Conservation (phyloP, 176 grass and related monocot species). For the Aegilops tauschii region DNA sequence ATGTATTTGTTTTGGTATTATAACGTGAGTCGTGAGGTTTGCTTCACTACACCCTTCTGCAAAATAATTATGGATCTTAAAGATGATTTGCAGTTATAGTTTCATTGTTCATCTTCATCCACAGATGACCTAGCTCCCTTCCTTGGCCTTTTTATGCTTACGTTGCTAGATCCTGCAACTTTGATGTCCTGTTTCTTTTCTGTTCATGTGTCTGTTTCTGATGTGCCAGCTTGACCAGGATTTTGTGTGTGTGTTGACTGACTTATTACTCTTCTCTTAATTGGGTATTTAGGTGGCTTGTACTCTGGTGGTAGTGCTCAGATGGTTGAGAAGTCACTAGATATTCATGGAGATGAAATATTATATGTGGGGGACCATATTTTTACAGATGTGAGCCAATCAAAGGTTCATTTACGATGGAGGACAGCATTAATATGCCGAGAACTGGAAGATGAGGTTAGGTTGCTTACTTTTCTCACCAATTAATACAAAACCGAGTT, state of each 20-base stretch:
- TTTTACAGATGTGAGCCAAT: conserved; percentile 96
- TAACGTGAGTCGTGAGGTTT: neutral
- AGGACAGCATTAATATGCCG: conserved; percentile 88
- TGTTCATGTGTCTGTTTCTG: neutral
- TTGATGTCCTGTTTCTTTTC: neutral
- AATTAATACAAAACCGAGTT: neutral
- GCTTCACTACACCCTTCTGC: neutral
- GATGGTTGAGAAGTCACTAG: conserved; percentile 93
- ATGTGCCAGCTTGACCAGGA: neutral
- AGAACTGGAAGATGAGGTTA: conserved; percentile 96
- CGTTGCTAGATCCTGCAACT: neutral
- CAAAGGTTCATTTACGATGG: conserved; percentile 99
- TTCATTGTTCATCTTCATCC: conserved; percentile 15
- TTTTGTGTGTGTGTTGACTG: neutral
- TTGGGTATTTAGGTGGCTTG: conserved; percentile 69
- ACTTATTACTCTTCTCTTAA: conserved; percentile 13
- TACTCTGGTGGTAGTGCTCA: conserved; percentile 97
- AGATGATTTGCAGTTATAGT: neutral
- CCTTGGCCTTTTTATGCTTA: neutral
- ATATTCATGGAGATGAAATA: conserved; percentile 91
- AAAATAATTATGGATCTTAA: neutral
- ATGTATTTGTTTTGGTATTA: neutral
- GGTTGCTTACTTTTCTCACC: neutral
- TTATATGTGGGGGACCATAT: conserved; percentile 99
- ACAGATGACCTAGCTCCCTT: conserved; percentile 6